Base-by-base conservation (phyloP, 2,329 filamentous ascomycete genomes). In the Aspergillus novoparasiticus region DNA sequence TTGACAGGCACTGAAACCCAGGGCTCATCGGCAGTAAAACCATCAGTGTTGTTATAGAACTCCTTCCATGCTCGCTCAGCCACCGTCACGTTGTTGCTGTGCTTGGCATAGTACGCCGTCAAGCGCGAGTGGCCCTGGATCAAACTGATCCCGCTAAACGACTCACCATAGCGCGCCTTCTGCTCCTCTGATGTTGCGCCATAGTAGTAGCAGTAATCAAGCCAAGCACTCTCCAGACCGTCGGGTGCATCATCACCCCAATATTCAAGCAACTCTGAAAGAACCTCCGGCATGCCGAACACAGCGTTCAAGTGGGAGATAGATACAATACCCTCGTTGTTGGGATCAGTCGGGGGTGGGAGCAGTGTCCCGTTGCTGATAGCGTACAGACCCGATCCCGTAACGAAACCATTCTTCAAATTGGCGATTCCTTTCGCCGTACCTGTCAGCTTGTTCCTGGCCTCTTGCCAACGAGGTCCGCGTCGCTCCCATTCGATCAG, bases 171-270 rank as follows among this genome's bases (percentile, higher is more conserved):
- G 0, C 85, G 80, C 1, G 81, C 79, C 2, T 69, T 72, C 71
- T 89, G 86, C 73, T 87, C 84, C 0, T 75, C 80, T 0, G 74
- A 72, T 0, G 78, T 69, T 0, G 84, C 86, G 10, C 79, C 78
- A 68, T 86, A 89, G 73, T 86, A 87, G 70, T 83, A 84, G 69
- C 85, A 86, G 73, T 89, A 89, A 57, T 88, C 86, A 1, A 87
- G 74, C 82, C 85, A 89, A 0, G 82, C 84, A 8, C 82, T 72
- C 56, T 83, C 78, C 70, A 89, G 87, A 0, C 80, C 81, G 10
- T 77, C 68, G 0, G 85, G 84, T 0, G 81, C 65, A 2, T 82
- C 79, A 1, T 79, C 76, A 2, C 78, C 81, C 16, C 79, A 81
- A 68, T 84, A 82, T 53, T 85, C 80, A 2, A 85, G 76, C 1